phyloP scores from a whole-genome alignment of 176 grass and related monocot species.

The Carex cristatella region DNA sequence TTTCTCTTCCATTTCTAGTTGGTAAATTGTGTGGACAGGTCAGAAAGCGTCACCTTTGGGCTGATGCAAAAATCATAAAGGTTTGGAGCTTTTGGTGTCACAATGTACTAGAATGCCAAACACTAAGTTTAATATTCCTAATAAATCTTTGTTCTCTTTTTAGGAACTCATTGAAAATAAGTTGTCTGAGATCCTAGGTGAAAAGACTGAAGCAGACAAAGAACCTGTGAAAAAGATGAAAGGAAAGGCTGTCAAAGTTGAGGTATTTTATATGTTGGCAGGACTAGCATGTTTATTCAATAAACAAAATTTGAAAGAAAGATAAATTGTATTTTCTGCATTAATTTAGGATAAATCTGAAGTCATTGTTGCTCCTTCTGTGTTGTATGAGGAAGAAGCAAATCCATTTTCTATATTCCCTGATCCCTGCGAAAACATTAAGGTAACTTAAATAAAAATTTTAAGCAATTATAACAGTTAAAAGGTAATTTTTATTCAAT shows the following conservation, averaged over 20 bases:
- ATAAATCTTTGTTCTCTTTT: slow-evolving; percentile 22
- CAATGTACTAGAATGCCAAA: background rate
- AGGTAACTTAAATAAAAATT: slow-evolving; percentile 30
- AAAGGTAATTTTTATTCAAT: background rate
- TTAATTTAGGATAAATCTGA: slow-evolving; percentile 57
- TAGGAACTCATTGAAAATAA: slow-evolving; percentile 80
- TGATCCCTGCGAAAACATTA: slow-evolving; percentile 70
- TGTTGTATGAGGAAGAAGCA: slow-evolving; percentile 64
- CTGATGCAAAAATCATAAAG: slow-evolving; percentile 86
- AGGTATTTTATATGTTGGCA: slow-evolving; percentile 31
- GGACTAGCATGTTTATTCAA: background rate
- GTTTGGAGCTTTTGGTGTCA: slow-evolving; percentile 17
- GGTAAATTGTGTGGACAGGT: slow-evolving; percentile 79
- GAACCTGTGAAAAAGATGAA: slow-evolving; percentile 91
- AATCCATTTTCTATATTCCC: slow-evolving; percentile 95
- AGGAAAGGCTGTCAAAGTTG: slow-evolving; percentile 70
- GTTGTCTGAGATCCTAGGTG: slow-evolving; percentile 66
- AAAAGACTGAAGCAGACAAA: slow-evolving; percentile 78
- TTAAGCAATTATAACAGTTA: background rate
- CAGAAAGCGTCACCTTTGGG: slow-evolving; percentile 75
- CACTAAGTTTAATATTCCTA: slow-evolving; percentile 1
- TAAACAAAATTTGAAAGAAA: background rate
- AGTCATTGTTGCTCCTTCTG: slow-evolving; percentile 32
- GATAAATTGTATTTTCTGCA: slow-evolving; percentile 8
- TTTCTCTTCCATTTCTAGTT: slow-evolving; percentile 40